A percentile compares a stretch with the other conserved stretches of the same genome.
phyloP scores from a whole-genome alignment of 495 filamentous ascomycete genomes.

The Talaromyces trachyspermus region DNA sequence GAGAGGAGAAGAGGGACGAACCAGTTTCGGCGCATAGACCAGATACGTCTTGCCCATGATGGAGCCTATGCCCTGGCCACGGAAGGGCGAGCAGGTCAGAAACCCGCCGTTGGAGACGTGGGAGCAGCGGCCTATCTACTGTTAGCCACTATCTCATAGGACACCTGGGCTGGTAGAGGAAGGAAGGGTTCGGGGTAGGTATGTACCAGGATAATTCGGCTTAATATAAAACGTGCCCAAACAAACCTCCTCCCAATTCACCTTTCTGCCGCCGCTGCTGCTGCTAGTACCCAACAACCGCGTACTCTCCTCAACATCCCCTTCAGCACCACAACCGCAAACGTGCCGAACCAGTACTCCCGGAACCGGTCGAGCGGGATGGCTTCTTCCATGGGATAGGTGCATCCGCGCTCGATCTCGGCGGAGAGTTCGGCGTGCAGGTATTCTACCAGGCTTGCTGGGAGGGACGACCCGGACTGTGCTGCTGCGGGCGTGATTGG shows the following conservation, averaged over 20 bases:
- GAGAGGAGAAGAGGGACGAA: conserved; percentile 25
- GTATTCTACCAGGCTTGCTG: conserved; percentile 45
- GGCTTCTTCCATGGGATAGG: conserved; percentile 82
- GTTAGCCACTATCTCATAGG: neutral
- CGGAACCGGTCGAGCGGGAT: conserved; percentile 67
- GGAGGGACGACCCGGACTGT: too few relatives aligned
- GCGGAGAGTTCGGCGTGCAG: conserved; percentile 76
- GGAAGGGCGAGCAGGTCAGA: conserved; percentile 72
- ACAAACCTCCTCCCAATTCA: conserved; percentile 76
- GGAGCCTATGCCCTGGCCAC: conserved; percentile 81
- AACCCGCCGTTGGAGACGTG: conserved; percentile 96
- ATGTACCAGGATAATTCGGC: conserved; percentile 92
- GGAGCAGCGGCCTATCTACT: conserved; percentile 37
- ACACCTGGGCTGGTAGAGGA: too few relatives aligned
- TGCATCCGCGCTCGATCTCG: conserved; percentile 86
- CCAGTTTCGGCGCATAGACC: conserved; percentile 84
- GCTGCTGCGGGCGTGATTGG: conserved; percentile 60
- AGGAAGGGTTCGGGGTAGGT: too few relatives aligned
- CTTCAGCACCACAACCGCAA: conserved; percentile 78
- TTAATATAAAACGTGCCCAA: conserved; percentile 96
- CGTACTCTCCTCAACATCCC: conserved; percentile 54
- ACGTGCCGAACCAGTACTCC: conserved; percentile 92
- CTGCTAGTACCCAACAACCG: conserved; percentile 16
- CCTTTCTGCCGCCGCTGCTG: conserved; percentile 24
- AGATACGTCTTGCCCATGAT: conserved; percentile 89